These are phyloP conservation scores for Metschnikowia kofuensis DNA, from an alignment of 805 yeast species.

Conservation along the genomic window DNA sequence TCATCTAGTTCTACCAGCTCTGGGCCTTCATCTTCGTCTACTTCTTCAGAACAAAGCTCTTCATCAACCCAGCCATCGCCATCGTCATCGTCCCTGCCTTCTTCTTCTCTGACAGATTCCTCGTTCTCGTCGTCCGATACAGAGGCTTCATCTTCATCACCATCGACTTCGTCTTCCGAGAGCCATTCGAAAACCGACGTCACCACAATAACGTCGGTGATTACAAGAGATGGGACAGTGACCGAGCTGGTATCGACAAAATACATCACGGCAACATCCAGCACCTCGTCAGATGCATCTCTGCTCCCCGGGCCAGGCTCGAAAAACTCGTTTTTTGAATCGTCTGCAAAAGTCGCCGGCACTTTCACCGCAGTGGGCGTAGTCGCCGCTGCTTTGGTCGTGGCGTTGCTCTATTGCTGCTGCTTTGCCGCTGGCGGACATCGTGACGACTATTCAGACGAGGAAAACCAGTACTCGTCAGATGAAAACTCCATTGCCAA, in stretches of 20 bases:
- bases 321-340: conserved; percentile 52
- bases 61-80: no score
- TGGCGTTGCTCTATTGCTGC: conserved; percentile 42
- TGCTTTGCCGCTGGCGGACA: conserved; percentile 20
- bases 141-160: not conserved
- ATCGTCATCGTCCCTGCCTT: no score
- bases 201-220: conserved; percentile 32
- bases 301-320: not conserved
- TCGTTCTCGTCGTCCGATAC: no score
- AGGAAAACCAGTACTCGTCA: conserved; percentile 37
- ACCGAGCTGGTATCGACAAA: conserved; percentile 21
- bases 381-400: conserved; percentile 46
- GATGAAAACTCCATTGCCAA: conserved; percentile 27
- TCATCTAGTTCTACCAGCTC: no score
- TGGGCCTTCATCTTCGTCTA: no score
- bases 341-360: conserved; percentile 80
- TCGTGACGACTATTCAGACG: conserved; percentile 33
- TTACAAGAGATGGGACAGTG: conserved; percentile 33
- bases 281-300: conserved; percentile 8
- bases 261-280: conserved; percentile 20
- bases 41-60: no score
- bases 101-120: no score
- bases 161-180: not conserved
- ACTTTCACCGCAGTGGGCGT: conserved; percentile 79
- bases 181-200: conserved; percentile 9